Evolutionary conservation across 768 basidiomycete genomes (phyloP), one percentile per base, ranked within the genome.

Genomic region (Botryobasidium botryosum): DNA sequence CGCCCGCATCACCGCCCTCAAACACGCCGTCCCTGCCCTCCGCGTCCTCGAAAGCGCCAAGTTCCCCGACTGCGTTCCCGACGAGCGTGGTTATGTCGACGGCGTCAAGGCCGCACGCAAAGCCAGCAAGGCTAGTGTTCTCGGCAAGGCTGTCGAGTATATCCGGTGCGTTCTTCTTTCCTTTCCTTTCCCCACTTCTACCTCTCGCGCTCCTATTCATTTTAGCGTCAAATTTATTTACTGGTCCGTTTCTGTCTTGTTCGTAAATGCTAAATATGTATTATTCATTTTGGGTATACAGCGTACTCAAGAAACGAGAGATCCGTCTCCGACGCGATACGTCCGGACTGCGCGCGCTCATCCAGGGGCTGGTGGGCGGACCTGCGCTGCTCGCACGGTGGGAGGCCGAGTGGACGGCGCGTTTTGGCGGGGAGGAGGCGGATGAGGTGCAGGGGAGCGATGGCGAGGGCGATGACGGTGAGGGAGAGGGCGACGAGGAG

Each of bases 51-150:
- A 86, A 49, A 69, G 72, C 50, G 68, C 70, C 49, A 21, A 47
- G 20, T 53, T 40, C 40, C 52, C 31, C 15, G 45, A 68, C 5
- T 78, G 80, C 52, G 63, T 72, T 2, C 73, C 83, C n/a, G 84
- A 88, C 49, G 75, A 77, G 29, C 71, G 84, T 3, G 87, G 87
- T 3, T 87, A 79, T 52, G 79, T 88, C 2, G 87, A 91, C 53
- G 87, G 87, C n/a, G 83, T 91, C 56, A 82, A 81, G 58, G 79
- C 87, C 7, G 87, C 87, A 6, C 69, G 85, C 47, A 91, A 88
- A 62, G 83, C 83, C 59, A 82, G 79, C 61, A 91, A 91, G 56
- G 85, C 85, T 2, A 86, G 84, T 46, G 82, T 91, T 4, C 69
- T 91, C 7, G 84, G 80, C 28, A 91, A 90, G 50, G 85, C 85